Base-by-base conservation (phyloP, 257 asterid species). In the Gynochthodes officinalis region DNA sequence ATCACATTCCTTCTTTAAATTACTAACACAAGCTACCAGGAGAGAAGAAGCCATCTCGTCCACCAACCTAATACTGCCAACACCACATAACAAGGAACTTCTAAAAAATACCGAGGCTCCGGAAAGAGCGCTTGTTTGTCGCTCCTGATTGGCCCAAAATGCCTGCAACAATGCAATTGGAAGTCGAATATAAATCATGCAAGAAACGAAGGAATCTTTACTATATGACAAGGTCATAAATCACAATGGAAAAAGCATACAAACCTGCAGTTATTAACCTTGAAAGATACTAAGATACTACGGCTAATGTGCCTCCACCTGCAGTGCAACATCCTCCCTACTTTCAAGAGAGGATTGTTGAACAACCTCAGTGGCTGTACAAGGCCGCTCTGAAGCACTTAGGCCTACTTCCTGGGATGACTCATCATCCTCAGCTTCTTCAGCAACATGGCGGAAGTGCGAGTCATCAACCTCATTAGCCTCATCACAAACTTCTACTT, bases 261-360 rank as follows among this genome's bases (percentile, higher is more conserved):
- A 46, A 19, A 60, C 23, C 33, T 35, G 27, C 9, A 21, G 30
- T n/a, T 39, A 44, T 59, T 37, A 19, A 79, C 49, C 44, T 40
- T 28, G 58, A 30, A 25, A 42, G 27, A 73, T 50, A 35, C 50
- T n/a, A n/a, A n/a, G n/a, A n/a, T n/a, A n/a, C n/a, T n/a, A 50
- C 49, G 9, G 10, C 37, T 74, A 78, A 78, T 67, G 75, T 48
- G 72, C 79, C 67, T 79, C 75, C 55, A 71, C 85, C 72, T 85
- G 87, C 76, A 66, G 81, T 7, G 87, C 75, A 54, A 86, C 83
- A 57, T 89, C 96, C 82, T 86, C 94, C 7, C 84, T 76, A 67
- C 77, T 84, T 82, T 82, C 85, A 25, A 83, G 82, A 35, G 88
- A 58, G 59, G 87, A 69, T 52, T 78, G 90, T 52, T 84, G 88